Evolutionary conservation across 1,284 basidiomycete genomes (phyloP), one percentile per base, ranked within the genome.

Genomic region (Athelia sp.): DNA sequence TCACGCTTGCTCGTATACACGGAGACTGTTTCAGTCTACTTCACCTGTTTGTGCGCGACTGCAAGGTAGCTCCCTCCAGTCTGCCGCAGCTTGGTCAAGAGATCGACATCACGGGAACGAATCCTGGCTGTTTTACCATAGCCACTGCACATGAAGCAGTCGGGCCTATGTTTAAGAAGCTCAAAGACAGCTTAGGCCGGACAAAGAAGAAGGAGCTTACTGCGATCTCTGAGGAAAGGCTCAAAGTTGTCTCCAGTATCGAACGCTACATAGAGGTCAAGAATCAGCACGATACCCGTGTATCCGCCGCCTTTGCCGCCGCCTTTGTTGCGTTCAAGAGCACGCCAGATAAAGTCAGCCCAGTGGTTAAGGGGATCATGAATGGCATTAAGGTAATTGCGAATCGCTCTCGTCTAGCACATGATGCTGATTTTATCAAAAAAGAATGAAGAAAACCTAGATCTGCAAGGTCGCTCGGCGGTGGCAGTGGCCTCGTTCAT

Each of bases 351-450:
- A 99, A 98, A 72, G 86, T 99, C 54, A 98, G 93, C 56, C 96
- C 90, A 0, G 85, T 99, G 43, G 94, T 99, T 48, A 93, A 97
- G 67, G 93, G 92, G 34, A 85, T 99, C 56, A 99, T 98, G 90
- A 97, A 96, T 56, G 93, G 93, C 32, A 88, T 99, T 72, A 99
- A 98, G 81, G 93, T 90, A 46, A 48, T 75, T 52, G 15, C 6
- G 9, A 40, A 8, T 17, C 19, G 19, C 29, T 34, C 17, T 26
- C 23, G 13, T 48, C 8, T 38, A 26, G 21, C 47, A 43, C 62
- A 44, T 60, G 31, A 57, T 23, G 36, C 22, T 35, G 38, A 14
- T 43, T 46, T 40, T 46, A 8, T 24, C 6, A 43, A 15, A 24
- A 8, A 52, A 96, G 92, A 90, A 85, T 63, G 93, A 98, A 63